Conservation (phyloP, 1,139 yeast species). For the Suhomyces maxii region DNA sequence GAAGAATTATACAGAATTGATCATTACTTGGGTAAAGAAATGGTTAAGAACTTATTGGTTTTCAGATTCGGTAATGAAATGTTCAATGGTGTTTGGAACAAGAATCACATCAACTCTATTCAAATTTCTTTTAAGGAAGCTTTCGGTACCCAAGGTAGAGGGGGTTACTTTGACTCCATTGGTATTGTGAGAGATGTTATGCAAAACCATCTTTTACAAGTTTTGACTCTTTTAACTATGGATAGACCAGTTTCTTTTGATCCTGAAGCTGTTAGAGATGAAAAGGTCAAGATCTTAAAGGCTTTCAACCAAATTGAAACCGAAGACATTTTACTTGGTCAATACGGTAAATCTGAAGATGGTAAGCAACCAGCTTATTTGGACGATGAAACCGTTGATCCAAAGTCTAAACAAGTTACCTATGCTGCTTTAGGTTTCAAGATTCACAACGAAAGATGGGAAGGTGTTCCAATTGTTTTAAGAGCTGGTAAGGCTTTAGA, state of each 20-base stretch:
- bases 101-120: constrained; percentile 69
- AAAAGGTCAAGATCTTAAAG: constrained; percentile 88
- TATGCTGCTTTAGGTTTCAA: constrained; percentile 81
- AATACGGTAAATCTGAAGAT: constrained; percentile 79
- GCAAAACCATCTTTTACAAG: constrained; percentile 96
- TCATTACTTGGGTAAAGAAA: constrained; percentile 95
- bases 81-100: constrained; percentile 85
- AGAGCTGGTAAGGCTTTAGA: constrained; percentile 97
- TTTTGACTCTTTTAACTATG: constrained; percentile 88
- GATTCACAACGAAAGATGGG: constrained; percentile 94
- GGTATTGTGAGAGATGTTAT: constrained; percentile 98
- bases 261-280: constrained; percentile 94
- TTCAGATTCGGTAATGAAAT: constrained; percentile 88
- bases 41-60: constrained; percentile 91
- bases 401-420: constrained; percentile 83
- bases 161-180: constrained; percentile 93
- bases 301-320: constrained; percentile 70
- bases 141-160: constrained; percentile 98
- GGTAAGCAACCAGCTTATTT: constrained; percentile 87
- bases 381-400: constrained; percentile 90
- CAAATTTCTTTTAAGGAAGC: constrained; percentile 94
- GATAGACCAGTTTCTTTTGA: constrained; percentile 89
- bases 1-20: constrained; percentile 94
- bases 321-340: constrained; percentile 78
- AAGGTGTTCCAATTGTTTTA: constrained; percentile 92